Base-by-base conservation (phyloP, 1,139 yeast species). In the Eremothecium coryli region DNA sequence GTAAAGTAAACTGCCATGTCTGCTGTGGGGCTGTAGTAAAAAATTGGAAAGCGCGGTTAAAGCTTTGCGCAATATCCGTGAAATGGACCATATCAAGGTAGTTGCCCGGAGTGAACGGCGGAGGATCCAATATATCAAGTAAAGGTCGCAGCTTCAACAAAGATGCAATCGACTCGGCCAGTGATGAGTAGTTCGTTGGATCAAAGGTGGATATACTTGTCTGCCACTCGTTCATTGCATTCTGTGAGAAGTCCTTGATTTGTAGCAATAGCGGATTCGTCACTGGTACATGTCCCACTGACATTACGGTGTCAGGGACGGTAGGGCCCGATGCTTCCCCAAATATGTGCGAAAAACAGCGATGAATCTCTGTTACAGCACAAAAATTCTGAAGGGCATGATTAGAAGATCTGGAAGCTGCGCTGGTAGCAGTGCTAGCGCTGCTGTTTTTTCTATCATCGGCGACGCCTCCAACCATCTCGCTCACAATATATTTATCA, bases 131-230 rank as follows among this genome's bases (percentile, higher is more conserved):
- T 2, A n/a, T 17, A 26, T 32, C 17, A n/a, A 45, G 23, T 5
- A 40, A 28, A 7, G 42, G 36, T 14, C 37, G 37, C 15, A 39
- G 27, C 13, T 30, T 15, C 6, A 45, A 7, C 13, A 45, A 40
- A 7, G 20, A 32, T 18, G 22, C 20, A 16, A 45, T 32, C 14
- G 38, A 36, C 7, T 23, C 13, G 15, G 37, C 35, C 23, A 45
- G 41, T 8, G 47, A 37, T 4, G 48, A 43, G 26, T 43, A 45
- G 17, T 43, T 21, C 38, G 40, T 22, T 15, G 29, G 9, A 33
- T 31, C 31, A 35, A 29, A 21, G 30, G 16, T 29, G 31, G 14
- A 29, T 12, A 22, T 11, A 18, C 11, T 15, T 5, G 14, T 35
- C 32, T 17, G 37, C 28, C 25, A 32, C 23, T 18, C 26, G 29